These are phyloP conservation scores for Kuraishia floccosa DNA, from an alignment of 805 yeast species.

Conservation along the genomic window DNA sequence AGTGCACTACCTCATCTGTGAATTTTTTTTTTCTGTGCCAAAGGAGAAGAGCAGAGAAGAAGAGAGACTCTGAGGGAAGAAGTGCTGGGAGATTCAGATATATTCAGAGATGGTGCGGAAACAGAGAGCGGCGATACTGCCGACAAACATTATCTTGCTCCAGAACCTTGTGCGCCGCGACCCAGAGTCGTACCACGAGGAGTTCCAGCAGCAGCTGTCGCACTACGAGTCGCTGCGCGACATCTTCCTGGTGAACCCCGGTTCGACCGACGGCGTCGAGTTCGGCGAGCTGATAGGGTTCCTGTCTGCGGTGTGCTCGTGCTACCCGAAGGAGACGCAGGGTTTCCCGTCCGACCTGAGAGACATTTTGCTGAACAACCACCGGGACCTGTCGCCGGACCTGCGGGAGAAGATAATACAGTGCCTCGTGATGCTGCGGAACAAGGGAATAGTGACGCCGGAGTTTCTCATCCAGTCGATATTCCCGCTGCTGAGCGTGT, in stretches of 20 bases:
- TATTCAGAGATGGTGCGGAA: constrained; percentile 59
- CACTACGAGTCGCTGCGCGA: constrained; percentile 90
- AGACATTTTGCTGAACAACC: constrained; percentile 58
- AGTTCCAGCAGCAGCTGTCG: constrained; percentile 82
- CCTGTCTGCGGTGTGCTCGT: constrained; percentile 81
- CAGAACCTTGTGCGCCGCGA: constrained; percentile 92
- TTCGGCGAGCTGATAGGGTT: constrained; percentile 83
- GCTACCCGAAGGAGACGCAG: constrained; percentile 83
- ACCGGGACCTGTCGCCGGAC: constrained; percentile 72
- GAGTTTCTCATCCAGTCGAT: constrained; percentile 77
- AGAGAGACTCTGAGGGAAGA: too few relatives aligned
- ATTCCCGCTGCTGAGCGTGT: constrained; percentile 74
- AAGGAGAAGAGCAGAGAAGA: too few relatives aligned
- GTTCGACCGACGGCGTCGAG: constrained; percentile 47
- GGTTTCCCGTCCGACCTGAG: constrained; percentile 76
- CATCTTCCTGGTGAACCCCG: constrained; percentile 66
- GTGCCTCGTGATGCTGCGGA: constrained; percentile 81
- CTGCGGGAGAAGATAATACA: constrained; percentile 87
- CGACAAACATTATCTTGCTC: constrained; percentile 80
- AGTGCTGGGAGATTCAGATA: too few relatives aligned
- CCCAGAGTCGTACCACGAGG: constrained; percentile 90
- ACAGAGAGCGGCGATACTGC: constrained; percentile 87
- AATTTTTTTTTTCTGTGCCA: too few relatives aligned
- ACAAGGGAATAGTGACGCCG: constrained; percentile 68
- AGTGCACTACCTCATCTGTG: too few relatives aligned